phyloP scores from a whole-genome alignment of 805 yeast species.

The Ogataea wickerhamii region DNA sequence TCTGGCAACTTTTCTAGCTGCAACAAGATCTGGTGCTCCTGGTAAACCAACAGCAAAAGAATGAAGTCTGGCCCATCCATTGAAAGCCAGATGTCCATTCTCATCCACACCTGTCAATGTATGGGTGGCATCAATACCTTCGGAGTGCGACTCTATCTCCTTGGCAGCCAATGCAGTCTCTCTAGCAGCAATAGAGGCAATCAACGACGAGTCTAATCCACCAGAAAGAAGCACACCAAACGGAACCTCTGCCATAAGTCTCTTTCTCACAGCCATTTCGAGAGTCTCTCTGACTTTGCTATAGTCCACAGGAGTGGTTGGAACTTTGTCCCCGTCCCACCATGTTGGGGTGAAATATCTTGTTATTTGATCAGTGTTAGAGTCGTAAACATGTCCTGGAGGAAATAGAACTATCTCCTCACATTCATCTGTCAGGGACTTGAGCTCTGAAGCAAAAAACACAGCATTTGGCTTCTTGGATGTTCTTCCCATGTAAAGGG shows the following conservation, averaged over 20 bases:
- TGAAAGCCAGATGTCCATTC: slow-evolving; percentile 72
- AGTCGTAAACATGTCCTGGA: slow-evolving; percentile 97
- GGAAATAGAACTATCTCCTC: slow-evolving; percentile 93
- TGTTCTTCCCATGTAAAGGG: slow-evolving; percentile 90
- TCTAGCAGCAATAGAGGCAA: slow-evolving; percentile 95
- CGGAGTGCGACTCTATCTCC: slow-evolving; percentile 38
- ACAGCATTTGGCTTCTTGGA: slow-evolving; percentile 67
- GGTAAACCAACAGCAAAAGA: slow-evolving; percentile 97
- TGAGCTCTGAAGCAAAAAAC: slow-evolving; percentile 91
- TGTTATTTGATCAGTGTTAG: slow-evolving; percentile 77
- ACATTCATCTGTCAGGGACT: slow-evolving; percentile 92
- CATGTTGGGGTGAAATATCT: slow-evolving; percentile 91
- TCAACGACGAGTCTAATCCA: slow-evolving; percentile 94
- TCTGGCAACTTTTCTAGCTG: slow-evolving; percentile 95
- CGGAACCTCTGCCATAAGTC: slow-evolving; percentile 99
- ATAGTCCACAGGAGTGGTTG: slow-evolving; percentile 73
- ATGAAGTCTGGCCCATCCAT: slow-evolving; percentile 78
- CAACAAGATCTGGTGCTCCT: slow-evolving; percentile 95
- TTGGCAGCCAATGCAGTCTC: slow-evolving; percentile 81
- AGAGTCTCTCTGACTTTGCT: slow-evolving; percentile 69
- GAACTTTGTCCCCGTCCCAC: slow-evolving; percentile 82
- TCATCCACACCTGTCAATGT: slow-evolving; percentile 92
- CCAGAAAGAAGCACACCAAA: slow-evolving; percentile 97
- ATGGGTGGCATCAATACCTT: slow-evolving; percentile 58
- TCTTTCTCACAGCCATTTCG: slow-evolving; percentile 95